phyloP scores from a whole-genome alignment of 169 alveolate species.

The Eimeria maxima region DNA sequence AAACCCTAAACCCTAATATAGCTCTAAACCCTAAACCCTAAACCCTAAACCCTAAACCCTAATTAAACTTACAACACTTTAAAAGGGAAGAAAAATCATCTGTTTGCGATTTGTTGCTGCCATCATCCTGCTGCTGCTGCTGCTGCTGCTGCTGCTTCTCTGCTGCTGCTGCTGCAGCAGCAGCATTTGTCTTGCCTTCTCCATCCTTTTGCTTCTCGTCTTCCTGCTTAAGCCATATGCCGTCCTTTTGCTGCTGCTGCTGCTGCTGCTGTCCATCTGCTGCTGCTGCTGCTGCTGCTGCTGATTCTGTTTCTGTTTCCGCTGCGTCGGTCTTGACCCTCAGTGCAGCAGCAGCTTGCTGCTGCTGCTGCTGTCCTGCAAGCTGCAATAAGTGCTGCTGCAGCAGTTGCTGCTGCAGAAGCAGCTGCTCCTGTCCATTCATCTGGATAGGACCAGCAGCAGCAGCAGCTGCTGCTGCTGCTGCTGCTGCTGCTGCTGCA shows the following conservation, averaged over 20 bases:
- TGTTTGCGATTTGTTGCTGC: neutral
- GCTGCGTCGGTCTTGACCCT: neutral
- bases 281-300: too few relatives aligned
- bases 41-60: too few relatives aligned
- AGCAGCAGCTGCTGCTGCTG: constrained; percentile 37
- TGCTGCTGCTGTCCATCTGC: neutral
- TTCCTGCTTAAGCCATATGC: neutral
- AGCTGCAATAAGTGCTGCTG: neutral
- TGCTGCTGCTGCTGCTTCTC: constrained; percentile 36
- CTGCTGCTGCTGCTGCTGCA: constrained; percentile 6
- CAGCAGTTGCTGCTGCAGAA: constrained; percentile 37
- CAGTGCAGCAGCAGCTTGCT: neutral
- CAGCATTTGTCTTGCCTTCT: too few relatives aligned
- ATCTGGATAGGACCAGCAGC: neutral
- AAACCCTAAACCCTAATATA: neutral
- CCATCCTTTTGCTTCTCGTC: too few relatives aligned
- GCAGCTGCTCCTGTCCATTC: constrained; percentile 35
- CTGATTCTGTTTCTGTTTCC: neutral
- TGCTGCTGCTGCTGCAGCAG: neutral
- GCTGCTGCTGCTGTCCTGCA: neutral
- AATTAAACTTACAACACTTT: neutral
- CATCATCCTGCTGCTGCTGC: neutral
- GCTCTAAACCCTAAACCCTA: too few relatives aligned
- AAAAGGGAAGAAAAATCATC: neutral
- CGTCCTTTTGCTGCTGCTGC: constrained; percentile 3